phyloP scores from a whole-genome alignment of 2,329 filamentous ascomycete species.

The Penicillium sumatraense region DNA sequence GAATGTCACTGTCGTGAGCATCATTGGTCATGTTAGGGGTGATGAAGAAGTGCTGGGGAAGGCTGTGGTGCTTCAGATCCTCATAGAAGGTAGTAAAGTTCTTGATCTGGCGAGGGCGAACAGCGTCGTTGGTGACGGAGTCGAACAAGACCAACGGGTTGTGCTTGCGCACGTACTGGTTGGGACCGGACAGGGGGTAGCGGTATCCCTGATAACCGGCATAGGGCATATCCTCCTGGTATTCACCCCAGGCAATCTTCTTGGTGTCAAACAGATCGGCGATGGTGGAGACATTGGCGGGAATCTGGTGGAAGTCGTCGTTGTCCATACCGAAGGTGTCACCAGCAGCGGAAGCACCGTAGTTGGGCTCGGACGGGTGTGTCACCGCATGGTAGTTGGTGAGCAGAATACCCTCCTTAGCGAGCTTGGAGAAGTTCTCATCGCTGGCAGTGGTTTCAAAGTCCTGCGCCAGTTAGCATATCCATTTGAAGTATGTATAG shows the following conservation, averaged over 20 bases:
- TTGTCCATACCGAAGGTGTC: slow-evolving; percentile 75
- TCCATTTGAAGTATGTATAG: background rate
- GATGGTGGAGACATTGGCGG: slow-evolving; percentile 68
- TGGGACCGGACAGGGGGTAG: slow-evolving; percentile 67
- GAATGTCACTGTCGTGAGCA: slow-evolving; percentile 75
- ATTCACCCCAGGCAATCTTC: slow-evolving; percentile 70
- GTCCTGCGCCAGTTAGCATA: slow-evolving; percentile 42
- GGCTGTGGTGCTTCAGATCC: slow-evolving; percentile 65
- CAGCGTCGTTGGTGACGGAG: slow-evolving; percentile 61
- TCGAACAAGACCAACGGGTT: slow-evolving; percentile 71
- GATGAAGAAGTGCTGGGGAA: slow-evolving; percentile 70
- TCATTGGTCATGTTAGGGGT: slow-evolving; percentile 65
- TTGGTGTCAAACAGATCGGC: slow-evolving; percentile 70
- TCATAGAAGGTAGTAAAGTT: slow-evolving; percentile 71
- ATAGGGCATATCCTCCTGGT: slow-evolving; percentile 79
- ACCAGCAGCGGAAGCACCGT: slow-evolving; percentile 68
- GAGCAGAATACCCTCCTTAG: slow-evolving; percentile 62
- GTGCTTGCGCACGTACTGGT: slow-evolving; percentile 85
- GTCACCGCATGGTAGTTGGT: slow-evolving; percentile 66
- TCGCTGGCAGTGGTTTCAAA: slow-evolving; percentile 69
- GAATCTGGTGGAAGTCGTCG: slow-evolving; percentile 65
- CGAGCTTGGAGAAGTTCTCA: slow-evolving; percentile 40
- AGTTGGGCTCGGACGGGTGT: slow-evolving; percentile 78
- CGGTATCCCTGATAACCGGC: slow-evolving; percentile 70
- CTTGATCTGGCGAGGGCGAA: slow-evolving; percentile 72